Evolutionary conservation across 768 basidiomycete species (phyloP).

Genomic region (Cubamyces sp.): DNA sequence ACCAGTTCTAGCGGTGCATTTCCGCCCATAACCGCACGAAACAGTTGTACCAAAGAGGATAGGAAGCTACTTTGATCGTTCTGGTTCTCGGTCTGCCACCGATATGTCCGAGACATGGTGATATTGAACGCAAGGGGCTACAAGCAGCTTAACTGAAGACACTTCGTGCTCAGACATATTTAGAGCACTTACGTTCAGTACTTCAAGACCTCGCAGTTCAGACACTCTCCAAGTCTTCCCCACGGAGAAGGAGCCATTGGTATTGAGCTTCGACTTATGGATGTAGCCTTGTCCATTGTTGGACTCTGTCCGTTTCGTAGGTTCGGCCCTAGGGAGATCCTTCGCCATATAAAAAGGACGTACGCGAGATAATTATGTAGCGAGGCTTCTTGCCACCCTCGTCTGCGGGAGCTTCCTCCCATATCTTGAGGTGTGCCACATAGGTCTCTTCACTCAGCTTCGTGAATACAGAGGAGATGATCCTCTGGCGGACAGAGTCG

Average conservation of each 20-base stretch:
- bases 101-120: constrained; percentile 87
- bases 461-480: constrained; percentile 82
- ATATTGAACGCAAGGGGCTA: constrained; percentile 76
- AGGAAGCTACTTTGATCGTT: constrained; percentile 78
- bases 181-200: constrained; percentile 61
- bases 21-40: constrained; percentile 43
- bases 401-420: constrained; percentile 79
- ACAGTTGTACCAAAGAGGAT: constrained; percentile 63
- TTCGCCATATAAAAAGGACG: constrained; percentile 41
- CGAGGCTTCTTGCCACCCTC: constrained; percentile 80
- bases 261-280: constrained; percentile 97
- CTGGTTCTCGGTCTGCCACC: constrained; percentile 82
- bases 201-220: constrained; percentile 82
- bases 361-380: constrained; percentile 90
- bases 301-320: constrained; percentile 49
- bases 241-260: constrained; percentile 92
- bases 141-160: constrained; percentile 9
- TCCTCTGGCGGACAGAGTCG: constrained; percentile 64
- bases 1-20: constrained; percentile 56
- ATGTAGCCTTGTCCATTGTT: constrained; percentile 69
- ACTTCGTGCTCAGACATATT: constrained; percentile 3
- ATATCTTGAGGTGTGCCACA: constrained; percentile 89
- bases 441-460: constrained; percentile 81
- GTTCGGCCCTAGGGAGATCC: background rate
- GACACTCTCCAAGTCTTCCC: constrained; percentile 94